Percentiles rank a stretch among this genome's conserved stretches.
These are phyloP conservation scores for Ceratocystis cacaofunesta DNA, from an alignment of 2,329 filamentous ascomycete genomes.

Conservation along the genomic window DNA sequence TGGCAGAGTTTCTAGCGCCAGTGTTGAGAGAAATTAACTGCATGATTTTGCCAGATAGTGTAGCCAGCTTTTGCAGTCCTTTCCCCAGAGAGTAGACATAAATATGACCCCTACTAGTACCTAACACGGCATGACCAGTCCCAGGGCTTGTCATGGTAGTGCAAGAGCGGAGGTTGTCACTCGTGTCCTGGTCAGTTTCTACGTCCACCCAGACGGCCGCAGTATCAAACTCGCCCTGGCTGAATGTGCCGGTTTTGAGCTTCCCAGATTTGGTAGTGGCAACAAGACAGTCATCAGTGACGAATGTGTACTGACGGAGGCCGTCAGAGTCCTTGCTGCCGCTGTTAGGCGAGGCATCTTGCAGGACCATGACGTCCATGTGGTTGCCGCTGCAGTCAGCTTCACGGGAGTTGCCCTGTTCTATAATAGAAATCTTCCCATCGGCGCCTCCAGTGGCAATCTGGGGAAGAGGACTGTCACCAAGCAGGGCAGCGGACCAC, in stretches of 20 bases:
- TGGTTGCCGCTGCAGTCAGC: slow-evolving; percentile 2
- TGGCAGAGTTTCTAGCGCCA: not conserved
- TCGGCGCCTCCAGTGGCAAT: slow-evolving; percentile 76
- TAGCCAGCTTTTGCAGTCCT: slow-evolving; percentile 25
- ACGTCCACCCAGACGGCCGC: slow-evolving; percentile 31
- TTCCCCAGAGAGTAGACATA: slow-evolving; percentile 29
- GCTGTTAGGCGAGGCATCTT: slow-evolving; percentile 6
- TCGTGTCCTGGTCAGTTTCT: slow-evolving; percentile 23
- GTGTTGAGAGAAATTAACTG: slow-evolving; percentile 30
- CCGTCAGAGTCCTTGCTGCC: slow-evolving; percentile 23
- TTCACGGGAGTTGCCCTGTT: slow-evolving; percentile 18
- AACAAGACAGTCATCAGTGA: slow-evolving; percentile 38
- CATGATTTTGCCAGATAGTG: slow-evolving; percentile 34
- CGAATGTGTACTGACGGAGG: slow-evolving; percentile 50
- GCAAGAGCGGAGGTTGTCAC: slow-evolving; percentile 31
- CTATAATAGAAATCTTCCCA: slow-evolving; percentile 45
- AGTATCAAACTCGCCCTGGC: slow-evolving; percentile 30
- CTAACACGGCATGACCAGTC: slow-evolving; percentile 31
- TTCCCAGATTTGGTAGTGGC: slow-evolving; percentile 46
- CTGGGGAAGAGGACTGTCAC: slow-evolving; percentile 23
- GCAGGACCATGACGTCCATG: slow-evolving; percentile 14
- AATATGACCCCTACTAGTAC: slow-evolving; percentile 34
- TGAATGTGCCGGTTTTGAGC: slow-evolving; percentile 24
- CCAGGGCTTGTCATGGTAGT: slow-evolving; percentile 32
- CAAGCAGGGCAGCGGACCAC: slow-evolving; percentile 51